These are phyloP conservation scores for Fusarium brevicatenulatum DNA, from an alignment of 2,329 filamentous ascomycete species.

Conservation along the genomic window DNA sequence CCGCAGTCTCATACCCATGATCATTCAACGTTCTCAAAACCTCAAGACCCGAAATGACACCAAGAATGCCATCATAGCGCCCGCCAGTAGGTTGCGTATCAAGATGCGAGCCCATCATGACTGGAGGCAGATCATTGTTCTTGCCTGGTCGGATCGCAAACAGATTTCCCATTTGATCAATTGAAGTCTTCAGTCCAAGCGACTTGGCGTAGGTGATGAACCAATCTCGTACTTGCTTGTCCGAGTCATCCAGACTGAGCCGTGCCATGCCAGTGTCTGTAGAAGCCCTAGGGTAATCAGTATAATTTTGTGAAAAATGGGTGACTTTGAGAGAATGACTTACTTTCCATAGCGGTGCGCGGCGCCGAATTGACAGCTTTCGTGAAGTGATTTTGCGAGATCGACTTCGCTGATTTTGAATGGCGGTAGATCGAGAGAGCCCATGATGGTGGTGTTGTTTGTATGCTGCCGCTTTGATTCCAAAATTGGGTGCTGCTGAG, in stretches of 20 bases:
- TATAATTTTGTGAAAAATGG: fast-evolving
- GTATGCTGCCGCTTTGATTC: too few species aligned
- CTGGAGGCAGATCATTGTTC: neutral
- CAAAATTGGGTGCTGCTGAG: too few species aligned
- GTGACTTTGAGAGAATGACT: fast-evolving
- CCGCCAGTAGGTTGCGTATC: slow-evolving; percentile 10
- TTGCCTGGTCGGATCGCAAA: neutral
- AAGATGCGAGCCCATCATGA: slow-evolving; percentile 9
- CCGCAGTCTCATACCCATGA: neutral
- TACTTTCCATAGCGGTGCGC: slow-evolving; percentile 9
- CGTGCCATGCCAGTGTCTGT: slow-evolving; percentile 15
- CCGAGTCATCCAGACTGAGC: neutral
- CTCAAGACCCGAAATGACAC: neutral
- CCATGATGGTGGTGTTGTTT: neutral
- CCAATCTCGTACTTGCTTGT: slow-evolving; percentile 15
- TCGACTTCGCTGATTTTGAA: neutral
- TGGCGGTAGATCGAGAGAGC: neutral
- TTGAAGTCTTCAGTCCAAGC: neutral
- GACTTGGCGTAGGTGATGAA: slow-evolving; percentile 12
- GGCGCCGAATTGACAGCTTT: slow-evolving; percentile 10
- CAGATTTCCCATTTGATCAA: slow-evolving; percentile 6
- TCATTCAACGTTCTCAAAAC: slow-evolving; percentile 1
- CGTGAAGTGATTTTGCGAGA: slow-evolving; percentile 3
- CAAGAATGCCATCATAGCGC: neutral
- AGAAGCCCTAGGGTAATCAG: neutral